Evolutionary conservation across 116 monocot genomes (phyloP).

Genomic region (Dioscorea cayenensis): DNA sequence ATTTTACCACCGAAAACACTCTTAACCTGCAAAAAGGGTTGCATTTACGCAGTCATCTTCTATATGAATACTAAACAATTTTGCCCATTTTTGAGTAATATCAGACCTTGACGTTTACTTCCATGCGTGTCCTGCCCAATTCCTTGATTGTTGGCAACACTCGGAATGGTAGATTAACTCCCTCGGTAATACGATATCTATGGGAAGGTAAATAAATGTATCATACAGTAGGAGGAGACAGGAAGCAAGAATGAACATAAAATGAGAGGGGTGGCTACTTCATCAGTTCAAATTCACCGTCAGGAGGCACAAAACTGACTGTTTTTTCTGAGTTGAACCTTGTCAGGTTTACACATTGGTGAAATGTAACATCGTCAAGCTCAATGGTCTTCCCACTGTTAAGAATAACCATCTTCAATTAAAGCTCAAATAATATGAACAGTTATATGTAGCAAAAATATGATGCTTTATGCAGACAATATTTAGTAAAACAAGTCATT

Average conservation of each 20-base stretch:
- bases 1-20: slow-evolving; percentile 97
- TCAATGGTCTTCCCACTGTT: slow-evolving; percentile 96
- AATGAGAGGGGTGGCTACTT: slow-evolving; percentile 48
- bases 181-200: slow-evolving; percentile 94
- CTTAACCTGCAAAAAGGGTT: slow-evolving; percentile 60
- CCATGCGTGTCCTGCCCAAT: slow-evolving; percentile 93
- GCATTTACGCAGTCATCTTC: too few relatives aligned
- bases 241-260: too few relatives aligned
- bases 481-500: too few relatives aligned
- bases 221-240: neutral
- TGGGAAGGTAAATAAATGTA: neutral
- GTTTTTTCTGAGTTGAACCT: slow-evolving; percentile 99
- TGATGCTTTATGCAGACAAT: too few relatives aligned
- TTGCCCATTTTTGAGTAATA: neutral
- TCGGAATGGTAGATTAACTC: slow-evolving; percentile 94
- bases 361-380: slow-evolving; percentile 99
- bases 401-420: neutral
- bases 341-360: slow-evolving; percentile 98
- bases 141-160: slow-evolving; percentile 96
- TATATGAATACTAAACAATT: neutral
- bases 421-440: too few relatives aligned
- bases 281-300: slow-evolving; percentile 99
- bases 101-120: slow-evolving; percentile 95
- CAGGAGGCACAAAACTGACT: slow-evolving; percentile 98
- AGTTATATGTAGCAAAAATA: too few relatives aligned